phyloP scores from a whole-genome alignment of 139 green algal genomes.

The Coelastrella sp. region DNA sequence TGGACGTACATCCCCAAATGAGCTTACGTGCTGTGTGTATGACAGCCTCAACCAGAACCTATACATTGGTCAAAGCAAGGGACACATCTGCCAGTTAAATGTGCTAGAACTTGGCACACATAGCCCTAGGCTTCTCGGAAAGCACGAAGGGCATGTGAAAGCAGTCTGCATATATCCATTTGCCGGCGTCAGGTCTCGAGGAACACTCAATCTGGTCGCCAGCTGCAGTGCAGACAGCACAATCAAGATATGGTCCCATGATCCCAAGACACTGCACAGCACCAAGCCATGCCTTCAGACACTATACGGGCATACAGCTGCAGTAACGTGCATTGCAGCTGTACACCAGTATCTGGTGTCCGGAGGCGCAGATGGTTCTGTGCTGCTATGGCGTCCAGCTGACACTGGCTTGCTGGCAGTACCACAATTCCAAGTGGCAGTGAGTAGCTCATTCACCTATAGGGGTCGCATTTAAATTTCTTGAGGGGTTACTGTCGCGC shows the following conservation, averaged over 20 bases:
- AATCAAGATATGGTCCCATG: constrained; percentile 22
- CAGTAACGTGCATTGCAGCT: constrained; percentile 17
- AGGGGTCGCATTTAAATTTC: too few relatives aligned
- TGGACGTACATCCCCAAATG: neutral
- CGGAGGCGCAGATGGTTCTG: constrained; percentile 7
- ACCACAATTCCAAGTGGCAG: constrained; percentile 21
- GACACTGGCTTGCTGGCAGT: neutral
- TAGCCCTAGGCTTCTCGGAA: constrained; percentile 18
- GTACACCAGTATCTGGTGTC: constrained; percentile 33
- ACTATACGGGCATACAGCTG: constrained; percentile 22
- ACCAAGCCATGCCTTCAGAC: constrained; percentile 11
- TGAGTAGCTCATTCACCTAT: neutral
- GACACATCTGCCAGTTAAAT: neutral
- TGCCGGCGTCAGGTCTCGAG: neutral
- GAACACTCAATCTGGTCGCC: neutral
- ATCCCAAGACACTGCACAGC: constrained; percentile 18
- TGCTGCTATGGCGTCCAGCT: constrained; percentile 33
- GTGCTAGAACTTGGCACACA: neutral
- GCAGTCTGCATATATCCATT: neutral
- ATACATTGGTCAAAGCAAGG: constrained; percentile 1
- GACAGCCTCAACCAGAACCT: neutral
- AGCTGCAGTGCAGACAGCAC: constrained; percentile 23
- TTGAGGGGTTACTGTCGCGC: too few relatives aligned
- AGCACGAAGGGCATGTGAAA: constrained; percentile 12
- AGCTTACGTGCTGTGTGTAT: neutral